Evolutionary conservation across 371 early-diverging fungal genomes (phyloP).

Genomic region (Circinella umbellata): DNA sequence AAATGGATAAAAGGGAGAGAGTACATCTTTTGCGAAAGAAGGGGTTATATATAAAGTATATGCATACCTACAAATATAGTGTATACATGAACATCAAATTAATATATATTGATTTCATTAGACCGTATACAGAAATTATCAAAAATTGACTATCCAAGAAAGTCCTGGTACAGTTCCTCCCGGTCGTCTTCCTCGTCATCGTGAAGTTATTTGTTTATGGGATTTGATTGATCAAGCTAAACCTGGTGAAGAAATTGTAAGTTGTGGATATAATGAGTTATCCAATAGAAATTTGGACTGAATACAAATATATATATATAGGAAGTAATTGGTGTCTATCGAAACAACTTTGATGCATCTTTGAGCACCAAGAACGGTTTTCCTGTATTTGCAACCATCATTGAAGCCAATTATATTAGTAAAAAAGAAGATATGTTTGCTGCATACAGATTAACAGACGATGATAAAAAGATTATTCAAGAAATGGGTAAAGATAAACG

Average conservation of each 20-base stretch:
- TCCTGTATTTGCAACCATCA: conserved; percentile 96
- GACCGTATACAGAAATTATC: conserved; percentile 98
- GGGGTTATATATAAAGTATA: too few species aligned
- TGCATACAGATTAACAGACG: conserved; percentile 86
- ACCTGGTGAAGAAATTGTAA: conserved; percentile 98
- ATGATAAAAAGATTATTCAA: conserved; percentile 88
- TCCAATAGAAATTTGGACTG: too few species aligned
- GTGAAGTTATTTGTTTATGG: conserved; percentile 95
- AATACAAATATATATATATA: conserved; percentile 15
- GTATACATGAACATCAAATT: too few species aligned
- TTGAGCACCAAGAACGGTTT: conserved; percentile 96
- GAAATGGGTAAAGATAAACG: conserved; percentile 80
- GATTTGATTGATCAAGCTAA: conserved; percentile 98
- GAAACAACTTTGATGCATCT: conserved; percentile 93
- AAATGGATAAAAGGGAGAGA: too few species aligned
- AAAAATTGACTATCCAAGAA: conserved; percentile 98
- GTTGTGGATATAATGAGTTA: conserved; percentile 6
- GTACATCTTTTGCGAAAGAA: too few species aligned
- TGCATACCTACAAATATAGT: too few species aligned
- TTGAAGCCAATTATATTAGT: conserved; percentile 94
- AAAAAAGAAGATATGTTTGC: conserved; percentile 91
- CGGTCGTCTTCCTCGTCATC: conserved; percentile 96
- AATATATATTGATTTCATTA: neutral
- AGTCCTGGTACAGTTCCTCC: conserved; percentile 98
- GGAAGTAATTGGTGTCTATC: conserved; percentile 98